Conservation (phyloP, 345 rosid genomes). For the Citrus hindsii region DNA sequence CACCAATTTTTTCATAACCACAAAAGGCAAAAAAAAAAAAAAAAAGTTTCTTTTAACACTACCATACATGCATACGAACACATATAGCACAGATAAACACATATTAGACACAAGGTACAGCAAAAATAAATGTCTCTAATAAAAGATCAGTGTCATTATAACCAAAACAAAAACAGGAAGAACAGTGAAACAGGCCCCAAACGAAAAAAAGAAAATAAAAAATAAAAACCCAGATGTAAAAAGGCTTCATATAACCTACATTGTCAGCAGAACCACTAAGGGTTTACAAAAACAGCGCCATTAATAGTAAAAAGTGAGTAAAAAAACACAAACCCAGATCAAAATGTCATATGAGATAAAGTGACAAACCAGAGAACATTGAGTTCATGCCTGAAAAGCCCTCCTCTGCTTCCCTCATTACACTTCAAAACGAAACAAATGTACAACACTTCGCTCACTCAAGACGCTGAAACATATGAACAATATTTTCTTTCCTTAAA, state of each 20-base stretch:
- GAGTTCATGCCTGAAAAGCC: slow-evolving; percentile 11
- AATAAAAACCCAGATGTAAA: slow-evolving; percentile 3
- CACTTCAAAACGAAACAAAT: not conserved
- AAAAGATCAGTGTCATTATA: not conserved
- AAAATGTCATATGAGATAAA: not conserved
- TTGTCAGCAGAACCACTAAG: slow-evolving; percentile 1
- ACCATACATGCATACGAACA: not conserved
- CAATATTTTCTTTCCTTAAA: too few relatives aligned
- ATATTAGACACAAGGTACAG: not conserved
- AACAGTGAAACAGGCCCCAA: not conserved
- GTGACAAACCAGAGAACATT: slow-evolving; percentile 14
- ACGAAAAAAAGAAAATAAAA: not conserved
- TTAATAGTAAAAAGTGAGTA: not conserved
- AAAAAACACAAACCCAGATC: slow-evolving; percentile 3
- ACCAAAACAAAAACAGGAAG: not conserved
- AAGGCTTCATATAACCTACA: not conserved
- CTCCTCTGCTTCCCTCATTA: slow-evolving; percentile 1
- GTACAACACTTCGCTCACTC: not conserved
- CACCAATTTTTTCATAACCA: not conserved
- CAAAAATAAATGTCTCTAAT: not conserved
- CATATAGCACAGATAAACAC: too few relatives aligned
- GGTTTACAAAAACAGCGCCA: not conserved
- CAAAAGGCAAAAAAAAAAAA: not conserved
- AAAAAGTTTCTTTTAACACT: not conserved
- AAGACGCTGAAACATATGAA: not conserved